A percentile compares a stretch with the other conserved stretches of the same genome.
Conservation (phyloP, 2,329 filamentous ascomycete genomes). For the Lachnellula occidentalis region DNA sequence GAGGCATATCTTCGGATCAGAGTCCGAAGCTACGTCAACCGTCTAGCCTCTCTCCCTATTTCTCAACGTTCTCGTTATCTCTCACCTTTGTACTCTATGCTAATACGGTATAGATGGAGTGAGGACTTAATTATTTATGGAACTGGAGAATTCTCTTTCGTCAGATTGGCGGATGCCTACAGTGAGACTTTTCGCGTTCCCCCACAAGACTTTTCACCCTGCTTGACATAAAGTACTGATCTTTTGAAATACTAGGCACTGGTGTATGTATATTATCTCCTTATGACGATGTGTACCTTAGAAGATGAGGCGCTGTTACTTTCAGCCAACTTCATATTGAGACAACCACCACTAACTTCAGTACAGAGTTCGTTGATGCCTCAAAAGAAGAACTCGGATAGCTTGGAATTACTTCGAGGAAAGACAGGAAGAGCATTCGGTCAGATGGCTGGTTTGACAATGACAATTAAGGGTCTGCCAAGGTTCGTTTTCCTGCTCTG, state of each 20-base stretch:
- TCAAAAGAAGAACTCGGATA: conserved; percentile 77
- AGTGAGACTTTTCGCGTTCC: not conserved
- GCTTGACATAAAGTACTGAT: not conserved
- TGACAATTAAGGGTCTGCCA: conserved; percentile 47
- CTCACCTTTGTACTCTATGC: not conserved
- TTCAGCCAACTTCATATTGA: not conserved
- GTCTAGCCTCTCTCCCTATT: too few relatives aligned
- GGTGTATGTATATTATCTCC: not conserved
- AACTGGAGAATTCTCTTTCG: conserved; percentile 63
- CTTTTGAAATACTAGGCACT: not conserved
- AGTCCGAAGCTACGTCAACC: too few relatives aligned
- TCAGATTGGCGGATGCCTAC: conserved; percentile 73
- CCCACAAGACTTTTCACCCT: not conserved
- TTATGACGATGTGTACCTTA: not conserved
- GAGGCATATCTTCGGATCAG: not conserved
- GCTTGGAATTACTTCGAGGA: conserved; percentile 67
- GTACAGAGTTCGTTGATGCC: conserved; percentile 46
- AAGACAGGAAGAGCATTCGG: conserved; percentile 74
- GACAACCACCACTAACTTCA: conserved; percentile 38
- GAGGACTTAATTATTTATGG: conserved; percentile 86
- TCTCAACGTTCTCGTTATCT: too few relatives aligned
- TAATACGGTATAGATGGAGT: conserved; percentile 49
- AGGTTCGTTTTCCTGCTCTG: not conserved
- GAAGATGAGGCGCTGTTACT: not conserved
- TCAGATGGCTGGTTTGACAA: conserved; percentile 75